A percentile compares a stretch with the other conserved stretches of the same genome.
Evolutionary conservation across 2,329 filamentous ascomycete genomes (phyloP).

Genomic region (Raffaelea deltoideospora): DNA sequence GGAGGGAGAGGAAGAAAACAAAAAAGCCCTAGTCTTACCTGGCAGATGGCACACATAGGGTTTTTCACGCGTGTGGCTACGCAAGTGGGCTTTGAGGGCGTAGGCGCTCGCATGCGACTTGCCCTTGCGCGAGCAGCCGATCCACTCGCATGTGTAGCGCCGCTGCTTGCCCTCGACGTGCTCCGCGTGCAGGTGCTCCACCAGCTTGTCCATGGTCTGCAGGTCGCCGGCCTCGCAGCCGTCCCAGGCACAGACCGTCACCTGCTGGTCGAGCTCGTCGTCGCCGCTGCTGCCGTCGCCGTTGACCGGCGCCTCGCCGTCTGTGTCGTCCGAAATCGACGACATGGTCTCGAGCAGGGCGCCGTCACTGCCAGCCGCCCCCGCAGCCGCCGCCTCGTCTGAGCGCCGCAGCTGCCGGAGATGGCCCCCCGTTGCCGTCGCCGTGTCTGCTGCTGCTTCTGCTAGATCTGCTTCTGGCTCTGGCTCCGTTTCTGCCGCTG

Average conservation of each 20-base stretch:
- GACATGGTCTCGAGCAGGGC: slow-evolving; percentile 39
- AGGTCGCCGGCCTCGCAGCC: slow-evolving; percentile 57
- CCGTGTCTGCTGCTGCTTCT: neutral
- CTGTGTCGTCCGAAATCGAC: slow-evolving; percentile 81
- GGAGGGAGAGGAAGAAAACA: too few species aligned
- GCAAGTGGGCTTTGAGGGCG: slow-evolving; percentile 91
- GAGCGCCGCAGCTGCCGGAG: neutral
- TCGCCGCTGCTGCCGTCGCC: slow-evolving; percentile 52
- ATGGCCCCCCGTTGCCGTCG: neutral
- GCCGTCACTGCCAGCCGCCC: neutral
- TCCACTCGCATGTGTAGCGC: slow-evolving; percentile 98
- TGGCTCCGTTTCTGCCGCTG: neutral
- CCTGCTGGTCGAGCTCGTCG: slow-evolving; percentile 62
- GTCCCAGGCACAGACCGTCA: slow-evolving; percentile 66
- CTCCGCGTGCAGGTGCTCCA: slow-evolving; percentile 77
- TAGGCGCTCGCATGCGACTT: slow-evolving; percentile 90
- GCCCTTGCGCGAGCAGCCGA: slow-evolving; percentile 74
- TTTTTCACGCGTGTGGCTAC: slow-evolving; percentile 95
- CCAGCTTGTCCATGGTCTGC: slow-evolving; percentile 66
- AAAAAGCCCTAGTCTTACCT: too few species aligned
- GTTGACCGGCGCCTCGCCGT: slow-evolving; percentile 53
- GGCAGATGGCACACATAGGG: slow-evolving; percentile 91
- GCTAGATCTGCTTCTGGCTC: neutral
- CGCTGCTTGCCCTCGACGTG: slow-evolving; percentile 90
- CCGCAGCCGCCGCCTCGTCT: slow-evolving; percentile 33